Percentiles rank a stretch among this genome's conserved stretches.
Conservation (phyloP, 176 grass and related monocot species). For the Zizania latifolia region DNA sequence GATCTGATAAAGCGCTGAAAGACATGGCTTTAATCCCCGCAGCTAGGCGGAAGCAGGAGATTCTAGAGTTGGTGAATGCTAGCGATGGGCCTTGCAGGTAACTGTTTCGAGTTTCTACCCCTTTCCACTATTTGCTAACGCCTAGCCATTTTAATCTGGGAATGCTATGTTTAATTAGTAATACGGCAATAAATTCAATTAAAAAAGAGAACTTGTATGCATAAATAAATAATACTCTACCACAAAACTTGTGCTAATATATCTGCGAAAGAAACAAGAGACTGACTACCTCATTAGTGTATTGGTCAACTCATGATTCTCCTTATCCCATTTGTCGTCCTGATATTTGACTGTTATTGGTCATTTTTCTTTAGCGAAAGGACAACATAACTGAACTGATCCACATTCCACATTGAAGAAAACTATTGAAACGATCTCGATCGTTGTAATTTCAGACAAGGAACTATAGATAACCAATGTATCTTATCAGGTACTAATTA, state of each 20-base stretch:
- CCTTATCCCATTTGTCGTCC: not conserved
- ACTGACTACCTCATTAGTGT: not conserved
- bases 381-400: not conserved
- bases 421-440: not conserved
- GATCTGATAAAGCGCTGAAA: not conserved
- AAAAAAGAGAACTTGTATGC: not conserved
- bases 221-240: not conserved
- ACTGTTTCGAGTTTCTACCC: slow-evolving; percentile 2
- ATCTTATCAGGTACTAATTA: not conserved
- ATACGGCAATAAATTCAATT: not conserved
- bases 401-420: not conserved
- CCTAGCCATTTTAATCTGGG: not conserved
- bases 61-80: slow-evolving; percentile 19
- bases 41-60: not conserved
- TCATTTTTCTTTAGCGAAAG: not conserved
- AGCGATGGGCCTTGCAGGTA: slow-evolving; percentile 50
- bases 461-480: not conserved
- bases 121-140: not conserved
- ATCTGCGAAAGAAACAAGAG: not conserved
- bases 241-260: not conserved
- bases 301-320: not conserved
- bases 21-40: not conserved
- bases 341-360: not conserved
- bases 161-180: not conserved
- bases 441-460: not conserved